A percentile compares a stretch with the other conserved stretches of the same genome.
These are phyloP conservation scores for Nadsonia fulvescens DNA, from an alignment of 805 yeast genomes.

Conservation along the genomic window DNA sequence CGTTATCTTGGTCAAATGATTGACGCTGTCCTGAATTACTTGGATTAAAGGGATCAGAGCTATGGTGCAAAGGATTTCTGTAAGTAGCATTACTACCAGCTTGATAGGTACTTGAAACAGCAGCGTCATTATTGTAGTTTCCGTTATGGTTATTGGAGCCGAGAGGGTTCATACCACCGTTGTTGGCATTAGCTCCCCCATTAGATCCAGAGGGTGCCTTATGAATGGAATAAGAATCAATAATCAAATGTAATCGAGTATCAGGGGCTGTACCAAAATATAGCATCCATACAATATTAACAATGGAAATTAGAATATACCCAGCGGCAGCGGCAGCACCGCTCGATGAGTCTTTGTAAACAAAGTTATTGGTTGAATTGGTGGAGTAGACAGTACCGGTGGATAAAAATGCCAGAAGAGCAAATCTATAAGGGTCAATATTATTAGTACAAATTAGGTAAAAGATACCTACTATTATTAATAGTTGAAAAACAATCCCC, in stretches of 20 bases:
- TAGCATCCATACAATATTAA: conserved; percentile 70
- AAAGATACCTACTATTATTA: conserved; percentile 35
- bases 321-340: conserved; percentile 88
- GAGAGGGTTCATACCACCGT: too few relatives aligned
- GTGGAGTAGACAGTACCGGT: conserved; percentile 73
- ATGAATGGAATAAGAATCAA: conserved; percentile 64
- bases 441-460: conserved; percentile 40
- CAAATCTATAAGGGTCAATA: conserved; percentile 45
- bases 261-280: conserved; percentile 84
- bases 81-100: background rate
- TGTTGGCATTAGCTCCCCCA: too few relatives aligned
- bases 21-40: too few relatives aligned
- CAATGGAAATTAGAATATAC: conserved; percentile 60
- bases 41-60: too few relatives aligned
- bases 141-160: too few relatives aligned
- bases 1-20: too few relatives aligned
- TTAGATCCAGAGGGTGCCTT: too few relatives aligned
- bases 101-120: background rate
- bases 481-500: conserved; percentile 71
- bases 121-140: background rate
- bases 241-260: conserved; percentile 68
- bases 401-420: conserved; percentile 35
- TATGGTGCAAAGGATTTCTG: too few relatives aligned
- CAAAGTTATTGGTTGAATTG: conserved; percentile 63
- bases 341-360: conserved; percentile 48